phyloP scores from a whole-genome alignment of 306 rosid genomes.

The Sindora glabra region DNA sequence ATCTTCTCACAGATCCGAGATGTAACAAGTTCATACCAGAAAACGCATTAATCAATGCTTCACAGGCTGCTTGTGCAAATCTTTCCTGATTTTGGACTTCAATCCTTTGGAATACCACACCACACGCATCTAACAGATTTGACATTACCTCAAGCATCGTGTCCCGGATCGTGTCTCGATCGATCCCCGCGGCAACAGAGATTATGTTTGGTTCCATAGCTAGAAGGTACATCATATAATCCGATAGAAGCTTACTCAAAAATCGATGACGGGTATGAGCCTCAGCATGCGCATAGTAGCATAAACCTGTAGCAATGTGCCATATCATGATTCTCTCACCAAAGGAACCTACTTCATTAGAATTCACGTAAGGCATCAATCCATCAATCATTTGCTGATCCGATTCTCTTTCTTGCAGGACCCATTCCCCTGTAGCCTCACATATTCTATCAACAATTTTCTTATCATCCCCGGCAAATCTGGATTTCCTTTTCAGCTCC shows the following conservation, averaged over 20 bases:
- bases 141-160: too few relatives aligned
- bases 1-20: too few relatives aligned
- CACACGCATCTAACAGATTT: too few relatives aligned
- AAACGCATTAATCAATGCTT: neutral
- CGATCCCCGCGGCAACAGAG: slow-evolving; percentile 25
- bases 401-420: neutral
- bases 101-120: too few relatives aligned
- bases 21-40: too few relatives aligned
- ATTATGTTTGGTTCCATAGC: slow-evolving; percentile 26
- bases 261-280: neutral
- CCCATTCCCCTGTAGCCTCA: slow-evolving; percentile 24
- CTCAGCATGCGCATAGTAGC: neutral
- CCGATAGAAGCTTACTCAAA: slow-evolving; percentile 19
- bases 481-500: slow-evolving; percentile 2
- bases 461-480: too few relatives aligned
- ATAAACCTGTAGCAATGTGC: slow-evolving; percentile 42
- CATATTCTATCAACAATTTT: slow-evolving; percentile 15
- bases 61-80: slow-evolving; percentile 14
- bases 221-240: slow-evolving; percentile 35
- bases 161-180: slow-evolving; percentile 20
- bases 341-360: too few relatives aligned
- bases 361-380: neutral
- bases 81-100: too few relatives aligned
- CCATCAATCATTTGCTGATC: neutral
- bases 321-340: slow-evolving; percentile 27